Base-by-base conservation (phyloP, 2,329 filamentous ascomycete species). In the Simplicillium sp. region DNA sequence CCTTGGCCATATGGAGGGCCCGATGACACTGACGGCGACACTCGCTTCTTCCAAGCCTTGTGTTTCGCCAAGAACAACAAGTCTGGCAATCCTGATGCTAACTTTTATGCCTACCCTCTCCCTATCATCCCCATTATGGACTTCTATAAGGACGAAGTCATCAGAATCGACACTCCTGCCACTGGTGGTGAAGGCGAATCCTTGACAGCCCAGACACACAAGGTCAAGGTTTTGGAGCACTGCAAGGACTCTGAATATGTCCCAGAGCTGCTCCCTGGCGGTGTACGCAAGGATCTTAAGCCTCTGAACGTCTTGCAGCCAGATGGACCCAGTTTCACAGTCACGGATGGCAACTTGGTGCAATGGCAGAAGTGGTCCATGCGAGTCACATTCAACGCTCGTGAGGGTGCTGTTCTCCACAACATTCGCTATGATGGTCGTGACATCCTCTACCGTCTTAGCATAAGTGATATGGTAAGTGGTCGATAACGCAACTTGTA, bases 381-480 rank as follows among this genome's bases (percentile, higher is more conserved):
- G 60, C 66, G 80, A 20, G 73, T 87, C 4, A 73, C 73, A 6
- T 86, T 83, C 63, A 85, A 83, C 64, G 71, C 74, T 28, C 68
- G 82, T 3, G 83, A 87, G 56, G 82, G 82, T 28, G 71, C 77
- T 11, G 79, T 81, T 3, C 66, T 87, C 0, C 80, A 86, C 50
- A 77, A 87, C 49, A 60, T 87, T 6, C 69, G 70, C 40, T 86
- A 82, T 46, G 79, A 82, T 46, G 75, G 73, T 9, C 68, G 80
- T 18, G 76, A 70, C 39, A 61, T 86, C n/a, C 67, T 84, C 50
- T 80, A 85, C 57, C 70, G 82, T 2, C 56, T 86, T 15, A 75
- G 73, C 29, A 65, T 86, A 29, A 75, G 73, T 40, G 82, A 86
- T 52, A 86, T 86, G 82, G 72, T 73, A 37, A 39, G 53, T 25